phyloP scores from a whole-genome alignment of 495 filamentous ascomycete genomes.

The Talaromyces thailandensis region DNA sequence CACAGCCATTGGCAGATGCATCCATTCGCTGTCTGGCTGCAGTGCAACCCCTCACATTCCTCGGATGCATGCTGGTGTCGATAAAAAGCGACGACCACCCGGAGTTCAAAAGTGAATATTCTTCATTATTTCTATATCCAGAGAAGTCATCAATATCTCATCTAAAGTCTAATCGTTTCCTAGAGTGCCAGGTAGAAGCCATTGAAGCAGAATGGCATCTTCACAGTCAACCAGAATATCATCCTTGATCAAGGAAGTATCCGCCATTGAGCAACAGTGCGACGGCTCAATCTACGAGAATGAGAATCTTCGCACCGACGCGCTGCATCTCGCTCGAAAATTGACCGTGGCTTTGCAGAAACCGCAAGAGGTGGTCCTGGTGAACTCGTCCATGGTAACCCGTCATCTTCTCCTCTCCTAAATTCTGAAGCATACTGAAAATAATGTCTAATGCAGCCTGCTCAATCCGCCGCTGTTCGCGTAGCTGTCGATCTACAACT shows the following conservation, averaged over 20 bases:
- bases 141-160: background rate
- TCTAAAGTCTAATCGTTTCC: background rate
- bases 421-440: background rate
- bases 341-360: background rate
- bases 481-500: slow-evolving; percentile 12
- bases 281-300: background rate
- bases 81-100: background rate
- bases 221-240: slow-evolving; percentile 2
- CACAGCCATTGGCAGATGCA: background rate
- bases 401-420: background rate
- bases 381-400: background rate
- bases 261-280: background rate
- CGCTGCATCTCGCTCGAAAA: slow-evolving; percentile 3
- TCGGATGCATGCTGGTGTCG: background rate
- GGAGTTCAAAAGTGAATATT: background rate
- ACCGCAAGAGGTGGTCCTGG: slow-evolving; percentile 1
- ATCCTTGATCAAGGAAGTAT: background rate
- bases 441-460: slow-evolving; percentile 2
- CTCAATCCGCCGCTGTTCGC: slow-evolving; percentile 10
- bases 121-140: background rate
- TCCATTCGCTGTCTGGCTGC: background rate
- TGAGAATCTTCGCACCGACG: background rate
- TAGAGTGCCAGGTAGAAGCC: background rate
- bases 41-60: background rate
- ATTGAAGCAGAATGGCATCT: background rate